Base-by-base conservation (phyloP, 805 yeast genomes). In the Phaffomyces thermotolerans region DNA sequence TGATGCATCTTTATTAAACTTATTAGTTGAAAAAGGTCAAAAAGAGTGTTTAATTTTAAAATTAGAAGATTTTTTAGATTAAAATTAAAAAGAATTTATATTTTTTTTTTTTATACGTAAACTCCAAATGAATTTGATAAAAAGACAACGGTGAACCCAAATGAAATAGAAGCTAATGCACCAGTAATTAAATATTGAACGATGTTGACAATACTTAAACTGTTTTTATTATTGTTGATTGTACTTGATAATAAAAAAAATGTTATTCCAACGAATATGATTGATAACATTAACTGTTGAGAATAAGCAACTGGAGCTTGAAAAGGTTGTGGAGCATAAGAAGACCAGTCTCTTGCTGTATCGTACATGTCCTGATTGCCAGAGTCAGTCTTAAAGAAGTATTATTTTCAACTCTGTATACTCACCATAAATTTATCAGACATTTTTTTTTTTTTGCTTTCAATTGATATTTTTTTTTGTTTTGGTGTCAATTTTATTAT, bases 121-220 rank as follows among this genome's bases (percentile, higher is more conserved):
- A 73, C 77, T 30, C 73, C 77, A 35, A 72, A 67, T 8, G 69
- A 65, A 47, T 72, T 60, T 18, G 71, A 60, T 25, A 69, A 45
- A 44, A 68, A 68, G 17, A 73, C 65, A 23, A 65, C 49, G 20
- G 71, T 71, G 42, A 71, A 58, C 4, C 72, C 72, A 39, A 59
- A 56, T 24, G 68, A 56, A n/a, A 63, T 22, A 17, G 71, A 60
- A 3, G 67, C 69, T 12, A 58, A 35, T 8, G 53, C 47, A 44
- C 66, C 18, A 62, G 34, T 6, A 59, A 13, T 9, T 60, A 33
- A 35, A 59, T 53, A 42, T 49, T 58, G 24, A 42, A 36, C n/a
- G 15, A 23, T 31, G n/a, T 20, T 23, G 7, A n/a, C 22, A 8
- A 29, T 18, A 12, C 37, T 23, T 4, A 34, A 38, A 15, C 34